Evolutionary conservation across 176 grass and related monocot species (phyloP), one percentile per base, ranked within the genome.

Genomic region (Musa acuminata): DNA sequence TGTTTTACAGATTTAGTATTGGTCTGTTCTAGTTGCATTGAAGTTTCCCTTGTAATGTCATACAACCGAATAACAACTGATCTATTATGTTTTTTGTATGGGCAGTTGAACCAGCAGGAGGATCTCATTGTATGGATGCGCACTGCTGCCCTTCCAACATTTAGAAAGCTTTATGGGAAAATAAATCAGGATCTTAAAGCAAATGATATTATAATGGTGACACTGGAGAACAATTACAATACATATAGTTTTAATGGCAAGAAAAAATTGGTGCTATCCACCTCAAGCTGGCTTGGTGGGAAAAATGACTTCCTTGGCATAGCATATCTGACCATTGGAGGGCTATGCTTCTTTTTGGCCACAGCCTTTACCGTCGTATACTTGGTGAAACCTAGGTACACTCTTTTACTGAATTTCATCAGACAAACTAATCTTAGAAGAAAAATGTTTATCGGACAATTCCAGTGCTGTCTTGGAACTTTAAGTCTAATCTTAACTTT

Each of bases 61-160:
- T 11, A 65, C 63, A 51, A 51, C 17, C 11, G 10, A 58, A 50
- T 1, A 70, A 12, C 12, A 16, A 79, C 55, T 60, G 22, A 78
- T 11, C 24, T 26, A 2, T 29, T 62, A 11, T 43, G 8, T 0
- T n/a, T 76, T 16, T 13, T 57, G 63, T 27, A 19, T 63, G 1
- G 77, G 71, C 84, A 92, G 87, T 68, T 92, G 77, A 92, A 77
- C 20, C 17, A 87, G 51, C 90, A 92, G 54, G 90, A 89, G 35
- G 77, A 92, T 9, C 77, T 92, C 58, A 89, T 92, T 29, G 90
- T 92, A 24, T 92, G 90, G 90, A 92, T 89, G 90, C 77, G 87
- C 1, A 87, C 82, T 0, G 90, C 84, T 10, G 90, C 90, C 14
- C 80, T 92, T 19, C 90, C 90, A 26, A 87, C 82, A 52, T 92